Conservation (phyloP, 2,329 filamentous ascomycete genomes). For the Raffaelea ambrosiae region DNA sequence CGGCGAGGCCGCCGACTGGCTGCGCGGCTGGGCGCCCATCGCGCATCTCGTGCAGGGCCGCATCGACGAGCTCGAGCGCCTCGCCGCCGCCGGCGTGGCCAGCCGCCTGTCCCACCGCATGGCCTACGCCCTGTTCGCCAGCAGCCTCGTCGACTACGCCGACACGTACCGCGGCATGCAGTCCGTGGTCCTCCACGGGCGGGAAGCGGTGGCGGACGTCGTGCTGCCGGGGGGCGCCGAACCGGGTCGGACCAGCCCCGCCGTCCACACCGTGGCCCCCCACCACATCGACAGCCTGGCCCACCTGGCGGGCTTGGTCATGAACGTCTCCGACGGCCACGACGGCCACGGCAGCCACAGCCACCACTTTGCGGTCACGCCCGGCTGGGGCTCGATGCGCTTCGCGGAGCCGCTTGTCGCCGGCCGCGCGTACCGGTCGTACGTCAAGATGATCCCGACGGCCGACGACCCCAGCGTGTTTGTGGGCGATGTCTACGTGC, state of each 20-base stretch:
- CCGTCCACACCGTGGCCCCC: conserved; percentile 54
- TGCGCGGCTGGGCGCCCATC: neutral
- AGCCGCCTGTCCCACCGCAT: neutral
- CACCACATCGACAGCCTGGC: conserved; percentile 52
- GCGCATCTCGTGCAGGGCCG: neutral
- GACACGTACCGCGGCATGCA: conserved; percentile 43
- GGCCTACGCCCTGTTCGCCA: neutral
- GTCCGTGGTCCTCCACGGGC: conserved; percentile 55
- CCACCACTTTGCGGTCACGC: conserved; percentile 50
- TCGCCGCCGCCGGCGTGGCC: neutral
- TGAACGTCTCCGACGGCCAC: conserved; percentile 49
- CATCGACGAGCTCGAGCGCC: neutral
- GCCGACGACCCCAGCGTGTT: conserved; percentile 41
- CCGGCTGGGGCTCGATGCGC: conserved; percentile 48
- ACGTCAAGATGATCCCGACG: conserved; percentile 51
- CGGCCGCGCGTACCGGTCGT: conserved; percentile 42
- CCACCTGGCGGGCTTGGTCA: conserved; percentile 52
- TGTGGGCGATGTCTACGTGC: conserved; percentile 45
- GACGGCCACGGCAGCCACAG: conserved; percentile 44
- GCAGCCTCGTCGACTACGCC: conserved; percentile 34
- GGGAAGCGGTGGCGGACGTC: conserved; percentile 49
- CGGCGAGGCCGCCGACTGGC: neutral
- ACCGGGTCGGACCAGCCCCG: conserved; percentile 68
- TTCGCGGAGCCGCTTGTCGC: conserved; percentile 37
- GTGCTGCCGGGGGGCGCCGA: conserved; percentile 54